Base-by-base conservation (phyloP, 495 filamentous ascomycete species). In the Penicillium canescens region DNA sequence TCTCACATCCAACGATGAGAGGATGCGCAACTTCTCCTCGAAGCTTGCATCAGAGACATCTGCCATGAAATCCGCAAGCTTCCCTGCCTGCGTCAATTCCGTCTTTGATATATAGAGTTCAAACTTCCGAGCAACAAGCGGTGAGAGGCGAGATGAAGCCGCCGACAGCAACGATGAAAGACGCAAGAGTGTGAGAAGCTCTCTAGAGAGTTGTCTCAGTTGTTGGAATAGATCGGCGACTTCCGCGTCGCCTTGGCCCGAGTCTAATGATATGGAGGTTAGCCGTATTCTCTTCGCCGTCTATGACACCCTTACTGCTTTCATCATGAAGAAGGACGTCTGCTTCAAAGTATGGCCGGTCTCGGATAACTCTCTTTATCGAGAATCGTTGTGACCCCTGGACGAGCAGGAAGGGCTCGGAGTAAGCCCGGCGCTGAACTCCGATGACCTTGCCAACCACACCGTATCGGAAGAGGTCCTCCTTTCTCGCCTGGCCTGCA, bases 41-140 rank as follows among this genome's bases (percentile, higher is more conserved):
- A 92, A 83, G 13, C 87, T 86, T 36, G 85, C 84, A 46, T 96
- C 89, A 3, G 95, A 82, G 23, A 97, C 82, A 68, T 94, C 92
- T 7, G 89, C 84, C 90, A 98, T 95, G 59, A 97, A 96, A 65
- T 99, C 95, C 7, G 94, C 94, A n/a, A 99, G 75, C 7, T 81
- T 77, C 6, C 93, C 94, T 4, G 94, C 92, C 50, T 96, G 89
- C 33, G 77, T 68, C 33, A 89, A 62, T 46, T 87, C 86, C 55
- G 92, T 92, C 66, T 82, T 84, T 1, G 80, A 78, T 44, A 98
- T 95, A 62, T 90, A 92, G 6, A 92, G 66, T 66, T 96, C 91
- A 12, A 98, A 81, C 41, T 91, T 84, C 20, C 91, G 82, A 0
- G 90, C 87, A 36, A 96, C 80, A n/a, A 93, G 75, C 1, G 92